phyloP scores from a whole-genome alignment of 805 yeast species.

The Isabelozyma rhagii region DNA sequence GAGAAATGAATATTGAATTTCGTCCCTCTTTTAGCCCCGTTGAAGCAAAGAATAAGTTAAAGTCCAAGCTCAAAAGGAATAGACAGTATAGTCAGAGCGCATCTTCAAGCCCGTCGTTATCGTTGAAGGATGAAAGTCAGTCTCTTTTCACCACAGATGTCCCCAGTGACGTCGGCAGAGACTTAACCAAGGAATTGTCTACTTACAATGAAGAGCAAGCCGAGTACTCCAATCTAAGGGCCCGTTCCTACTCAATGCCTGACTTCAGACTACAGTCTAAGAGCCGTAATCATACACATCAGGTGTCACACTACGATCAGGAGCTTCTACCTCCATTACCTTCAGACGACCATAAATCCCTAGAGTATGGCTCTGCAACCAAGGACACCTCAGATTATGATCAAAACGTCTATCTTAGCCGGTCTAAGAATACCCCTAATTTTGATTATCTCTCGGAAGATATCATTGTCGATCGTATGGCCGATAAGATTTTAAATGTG shows the following conservation, averaged over 20 bases:
- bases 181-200: not conserved
- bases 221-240: not conserved
- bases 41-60: not conserved
- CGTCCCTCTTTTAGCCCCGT: not conserved
- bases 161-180: not conserved
- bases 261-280: not conserved
- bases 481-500: constrained; percentile 13
- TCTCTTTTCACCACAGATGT: not conserved
- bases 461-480: constrained; percentile 13
- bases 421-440: not conserved
- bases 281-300: not conserved
- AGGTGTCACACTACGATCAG: not conserved
- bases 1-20: not conserved
- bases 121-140: not conserved
- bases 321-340: not conserved
- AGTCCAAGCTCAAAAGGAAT: not conserved
- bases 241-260: not conserved
- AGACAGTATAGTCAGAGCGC: not conserved
- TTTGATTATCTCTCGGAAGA: not conserved
- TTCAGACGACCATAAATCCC: not conserved
- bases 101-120: not conserved
- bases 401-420: not conserved
- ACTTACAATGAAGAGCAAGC: not conserved
- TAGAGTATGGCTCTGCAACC: not conserved
- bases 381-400: not conserved